A percentile compares a stretch with the other conserved stretches of the same genome.
Evolutionary conservation across 441 rosid genomes (phyloP).

Genomic region (Raphanus hybrid): DNA sequence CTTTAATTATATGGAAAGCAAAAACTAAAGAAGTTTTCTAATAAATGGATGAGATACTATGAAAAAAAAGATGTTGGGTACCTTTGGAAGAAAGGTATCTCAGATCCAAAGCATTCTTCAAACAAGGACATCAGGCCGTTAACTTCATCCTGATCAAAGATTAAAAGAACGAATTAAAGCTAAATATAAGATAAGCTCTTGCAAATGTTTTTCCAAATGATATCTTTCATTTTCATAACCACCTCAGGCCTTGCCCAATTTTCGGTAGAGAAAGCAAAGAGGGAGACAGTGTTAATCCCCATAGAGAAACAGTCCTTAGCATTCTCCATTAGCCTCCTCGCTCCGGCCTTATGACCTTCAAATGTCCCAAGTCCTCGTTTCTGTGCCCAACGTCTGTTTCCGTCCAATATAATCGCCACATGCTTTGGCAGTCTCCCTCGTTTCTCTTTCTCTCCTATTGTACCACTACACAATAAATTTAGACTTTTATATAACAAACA

Average conservation of each 20-base stretch:
- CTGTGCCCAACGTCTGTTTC: constrained; percentile 20
- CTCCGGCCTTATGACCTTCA: constrained; percentile 38
- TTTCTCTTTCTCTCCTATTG: background rate
- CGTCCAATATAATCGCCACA: too few species aligned
- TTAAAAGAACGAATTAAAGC: background rate
- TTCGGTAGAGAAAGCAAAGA: constrained; percentile 41
- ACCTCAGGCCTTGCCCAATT: constrained; percentile 43
- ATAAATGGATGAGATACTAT: too few species aligned
- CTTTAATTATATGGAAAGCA: too few species aligned
- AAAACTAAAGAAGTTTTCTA: background rate
- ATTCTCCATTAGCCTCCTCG: constrained; percentile 7
- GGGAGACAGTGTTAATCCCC: constrained; percentile 34
- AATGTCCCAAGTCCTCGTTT: constrained; percentile 22
- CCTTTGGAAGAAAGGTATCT: constrained; percentile 23
- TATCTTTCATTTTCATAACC: background rate
- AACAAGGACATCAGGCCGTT: constrained; percentile 45
- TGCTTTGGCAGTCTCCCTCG: constrained; percentile 32
- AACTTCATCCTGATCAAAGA: constrained; percentile 38
- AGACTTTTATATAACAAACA: too few species aligned
- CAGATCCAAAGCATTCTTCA: constrained; percentile 37
- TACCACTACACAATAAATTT: background rate
- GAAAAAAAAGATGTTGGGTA: background rate
- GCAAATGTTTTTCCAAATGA: background rate
- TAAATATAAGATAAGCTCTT: background rate
- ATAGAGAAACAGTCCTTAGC: constrained; percentile 31